Conservation (phyloP, 495 filamentous ascomycete species). For the Chaetomium tenue region DNA sequence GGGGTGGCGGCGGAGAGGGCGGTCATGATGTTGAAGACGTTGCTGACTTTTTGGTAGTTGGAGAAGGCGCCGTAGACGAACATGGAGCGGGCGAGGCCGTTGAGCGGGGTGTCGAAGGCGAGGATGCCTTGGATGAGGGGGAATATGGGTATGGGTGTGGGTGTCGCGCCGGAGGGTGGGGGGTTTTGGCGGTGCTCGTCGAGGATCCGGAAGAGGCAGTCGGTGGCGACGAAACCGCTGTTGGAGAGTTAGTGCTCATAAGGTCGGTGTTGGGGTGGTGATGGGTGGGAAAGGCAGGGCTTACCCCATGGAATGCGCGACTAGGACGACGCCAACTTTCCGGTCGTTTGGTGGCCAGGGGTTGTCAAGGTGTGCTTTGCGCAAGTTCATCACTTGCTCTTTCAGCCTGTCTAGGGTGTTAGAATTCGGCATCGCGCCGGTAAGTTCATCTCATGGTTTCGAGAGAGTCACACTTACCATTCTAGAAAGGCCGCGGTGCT, state of each 20-base stretch:
- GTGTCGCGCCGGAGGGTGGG: slow-evolving; percentile 5
- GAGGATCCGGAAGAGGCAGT: slow-evolving; percentile 63
- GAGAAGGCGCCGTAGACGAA: slow-evolving; percentile 88
- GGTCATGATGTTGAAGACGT: slow-evolving; percentile 71
- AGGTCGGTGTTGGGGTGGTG: too few species aligned
- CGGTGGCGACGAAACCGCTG: slow-evolving; percentile 83
- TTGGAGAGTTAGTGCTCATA: neutral
- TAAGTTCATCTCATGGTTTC: too few species aligned
- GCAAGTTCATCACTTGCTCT: slow-evolving; percentile 82
- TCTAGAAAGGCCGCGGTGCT: slow-evolving; percentile 75
- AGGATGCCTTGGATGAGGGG: slow-evolving; percentile 76
- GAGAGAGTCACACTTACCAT: slow-evolving; percentile 85
- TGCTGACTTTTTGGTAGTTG: slow-evolving; percentile 75
- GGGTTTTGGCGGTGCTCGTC: slow-evolving; percentile 40
- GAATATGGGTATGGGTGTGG: slow-evolving; percentile 53
- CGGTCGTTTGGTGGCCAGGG: slow-evolving; percentile 85
- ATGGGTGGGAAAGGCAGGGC: too few species aligned
- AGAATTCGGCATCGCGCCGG: neutral
- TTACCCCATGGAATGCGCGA: slow-evolving; percentile 91
- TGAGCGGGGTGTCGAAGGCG: slow-evolving; percentile 91
- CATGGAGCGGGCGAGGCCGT: slow-evolving; percentile 84
- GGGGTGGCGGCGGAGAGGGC: slow-evolving; percentile 52
- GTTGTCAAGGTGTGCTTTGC: slow-evolving; percentile 67
- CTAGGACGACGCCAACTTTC: slow-evolving; percentile 73
- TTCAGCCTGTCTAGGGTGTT: slow-evolving; percentile 61